Percentiles rank a stretch among this genome's conserved stretches.
Conservation (phyloP, 176 grass and related monocot species). For the Lolium rigidum region DNA sequence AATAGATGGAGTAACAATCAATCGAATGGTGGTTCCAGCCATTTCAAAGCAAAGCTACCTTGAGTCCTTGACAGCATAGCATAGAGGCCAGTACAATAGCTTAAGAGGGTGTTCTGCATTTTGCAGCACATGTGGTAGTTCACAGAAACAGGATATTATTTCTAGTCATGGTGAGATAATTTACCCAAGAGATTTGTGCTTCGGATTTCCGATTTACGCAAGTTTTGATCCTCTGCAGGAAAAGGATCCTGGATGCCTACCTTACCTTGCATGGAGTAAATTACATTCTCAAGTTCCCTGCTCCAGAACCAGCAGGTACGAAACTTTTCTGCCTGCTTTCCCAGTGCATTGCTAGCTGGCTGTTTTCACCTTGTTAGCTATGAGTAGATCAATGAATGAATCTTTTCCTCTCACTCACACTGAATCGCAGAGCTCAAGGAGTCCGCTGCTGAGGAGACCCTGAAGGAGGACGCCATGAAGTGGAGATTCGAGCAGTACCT, state of each 20-base stretch:
- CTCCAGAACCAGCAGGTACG: not conserved
- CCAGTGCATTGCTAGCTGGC: not conserved
- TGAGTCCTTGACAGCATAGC: not conserved
- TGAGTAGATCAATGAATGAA: not conserved
- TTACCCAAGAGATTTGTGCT: no score
- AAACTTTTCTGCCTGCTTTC: not conserved
- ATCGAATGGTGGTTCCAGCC: not conserved
- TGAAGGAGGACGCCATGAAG: slow-evolving; percentile 9
- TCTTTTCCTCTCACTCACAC: not conserved
- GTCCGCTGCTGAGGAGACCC: not conserved
- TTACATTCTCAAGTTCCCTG: slow-evolving; percentile 7
- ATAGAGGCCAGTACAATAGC: not conserved
- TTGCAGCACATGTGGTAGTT: not conserved
- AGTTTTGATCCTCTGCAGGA: not conserved
- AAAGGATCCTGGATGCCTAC: not conserved
- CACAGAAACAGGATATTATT: not conserved
- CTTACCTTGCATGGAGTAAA: not conserved
- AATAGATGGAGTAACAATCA: not conserved
- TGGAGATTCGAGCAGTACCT: not conserved
- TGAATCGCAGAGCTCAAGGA: not conserved
- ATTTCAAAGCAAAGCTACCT: not conserved
- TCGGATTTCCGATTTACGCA: no score
- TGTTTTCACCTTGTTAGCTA: not conserved
- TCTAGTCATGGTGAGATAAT: no score
- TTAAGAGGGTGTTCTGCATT: no score